Evolutionary conservation across 148 eudicot genomes (phyloP), one percentile per base, ranked within the genome.

Genomic region (Salicornia ramosissima): DNA sequence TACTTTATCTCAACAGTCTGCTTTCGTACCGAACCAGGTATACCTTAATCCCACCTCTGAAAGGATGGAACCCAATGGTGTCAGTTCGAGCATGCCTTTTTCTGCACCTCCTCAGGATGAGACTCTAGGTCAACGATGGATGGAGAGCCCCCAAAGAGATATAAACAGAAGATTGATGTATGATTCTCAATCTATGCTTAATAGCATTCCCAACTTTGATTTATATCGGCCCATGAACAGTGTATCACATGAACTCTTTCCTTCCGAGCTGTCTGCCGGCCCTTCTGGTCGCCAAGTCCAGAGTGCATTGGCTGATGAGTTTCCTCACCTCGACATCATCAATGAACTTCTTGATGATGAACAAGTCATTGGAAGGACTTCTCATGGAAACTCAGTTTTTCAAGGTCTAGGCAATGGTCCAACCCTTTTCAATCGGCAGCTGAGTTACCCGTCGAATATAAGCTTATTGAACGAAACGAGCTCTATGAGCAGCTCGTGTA

Each of bases 301-400:
- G 33, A 77, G 80, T 36, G 81, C 67, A 3, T 19, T 82, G 31
- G 77, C 85, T 0, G 99, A 95, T 65, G 99, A 95, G 21, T 95
- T 95, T 65, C 99, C 99, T 2, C 97, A 95, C 73, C 93, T 95
- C 2, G 97, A 95, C 80, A 95, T 95, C 62, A 95, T 95, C 79
- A 89, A 95, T 67, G 97, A 91, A 49, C 82, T 95, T 70, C 97
- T 95, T 29, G 86, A 87, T 51, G 99, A 95, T 53, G 99, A 91
- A 64, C 77, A 84, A 16, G 85, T 82, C 42, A 67, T 77, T 10
- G 83, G 83, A 31, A 80, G 59, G 67, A 51, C 75, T 50, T 16
- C 64, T 19, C 53, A 42, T 40, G 59, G 68, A 52, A 81, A 58
- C 75, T 56, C 77, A 12, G 46, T 74, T 69, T 83, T 74, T 67